Evolutionary conservation across 1,139 yeast species (phyloP).

Genomic region (Wickerhamomyces sp.): DNA sequence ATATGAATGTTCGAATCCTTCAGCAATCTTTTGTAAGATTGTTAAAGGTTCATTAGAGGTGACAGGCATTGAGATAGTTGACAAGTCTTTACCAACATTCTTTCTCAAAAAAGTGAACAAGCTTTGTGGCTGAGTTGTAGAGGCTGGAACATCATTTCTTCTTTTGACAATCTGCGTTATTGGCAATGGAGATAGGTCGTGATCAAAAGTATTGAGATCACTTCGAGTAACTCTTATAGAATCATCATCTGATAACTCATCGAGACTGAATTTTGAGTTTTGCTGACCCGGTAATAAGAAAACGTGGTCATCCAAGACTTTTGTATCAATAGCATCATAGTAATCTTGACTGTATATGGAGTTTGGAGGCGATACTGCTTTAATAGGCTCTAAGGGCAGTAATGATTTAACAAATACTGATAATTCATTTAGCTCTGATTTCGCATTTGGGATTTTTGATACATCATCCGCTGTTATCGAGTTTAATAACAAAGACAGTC

Average conservation of each 20-base stretch:
- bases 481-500: neutral
- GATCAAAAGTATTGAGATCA: constrained; percentile 5
- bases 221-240: constrained; percentile 9
- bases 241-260: constrained; percentile 22
- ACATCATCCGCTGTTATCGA: neutral
- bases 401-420: constrained; percentile 7
- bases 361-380: constrained; percentile 17
- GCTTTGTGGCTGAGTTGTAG: constrained; percentile 74
- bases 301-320: constrained; percentile 18
- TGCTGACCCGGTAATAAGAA: constrained; percentile 14
- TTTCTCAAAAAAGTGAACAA: constrained; percentile 74
- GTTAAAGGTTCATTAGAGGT: constrained; percentile 89
- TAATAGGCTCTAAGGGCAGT: constrained; percentile 2
- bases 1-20: constrained; percentile 69
- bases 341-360: constrained; percentile 47
- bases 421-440: constrained; percentile 9
- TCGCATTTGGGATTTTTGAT: constrained; percentile 1
- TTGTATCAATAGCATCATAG: constrained; percentile 62
- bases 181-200: constrained; percentile 63
- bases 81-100: constrained; percentile 87
- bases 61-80: constrained; percentile 90
- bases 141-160: constrained; percentile 54
- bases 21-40: constrained; percentile 73
- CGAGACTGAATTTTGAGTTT: constrained; percentile 15
- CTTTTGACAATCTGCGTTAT: constrained; percentile 39